These are phyloP conservation scores for Aureobasidium sp. DNA, from an alignment of 2,329 filamentous ascomycete species.

Conservation along the genomic window DNA sequence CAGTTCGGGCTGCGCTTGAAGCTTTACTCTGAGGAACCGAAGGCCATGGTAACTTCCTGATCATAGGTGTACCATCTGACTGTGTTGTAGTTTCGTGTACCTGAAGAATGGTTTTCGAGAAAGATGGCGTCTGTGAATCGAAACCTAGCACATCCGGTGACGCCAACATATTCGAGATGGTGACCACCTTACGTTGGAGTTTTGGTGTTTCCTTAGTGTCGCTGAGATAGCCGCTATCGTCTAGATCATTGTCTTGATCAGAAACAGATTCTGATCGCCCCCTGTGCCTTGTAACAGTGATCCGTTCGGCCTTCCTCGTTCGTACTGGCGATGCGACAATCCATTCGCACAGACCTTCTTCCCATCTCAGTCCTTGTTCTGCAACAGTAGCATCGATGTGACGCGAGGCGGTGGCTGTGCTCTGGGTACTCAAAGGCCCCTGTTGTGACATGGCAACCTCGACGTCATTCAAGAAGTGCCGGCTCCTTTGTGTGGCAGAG, in stretches of 20 bases:
- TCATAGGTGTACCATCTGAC: too few relatives aligned
- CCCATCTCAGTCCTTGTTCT: slow-evolving; percentile 29
- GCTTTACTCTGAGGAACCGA: not conserved
- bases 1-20: not conserved
- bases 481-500: slow-evolving; percentile 20
- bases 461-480: slow-evolving; percentile 23
- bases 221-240: slow-evolving; percentile 10
- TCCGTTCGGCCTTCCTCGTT: not conserved
- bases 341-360: slow-evolving; percentile 39
- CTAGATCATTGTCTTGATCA: not conserved
- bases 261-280: not conserved
- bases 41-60: not conserved
- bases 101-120: too few relatives aligned
- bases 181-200: not conserved
- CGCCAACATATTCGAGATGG: not conserved
- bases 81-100: not conserved
- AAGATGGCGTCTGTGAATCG: not conserved
- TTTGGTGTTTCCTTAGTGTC: not conserved
- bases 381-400: not conserved
- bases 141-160: slow-evolving; percentile 7
- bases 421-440: slow-evolving; percentile 21
- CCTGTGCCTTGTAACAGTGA: not conserved
- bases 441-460: slow-evolving; percentile 25
- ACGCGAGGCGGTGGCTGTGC: slow-evolving; percentile 13
- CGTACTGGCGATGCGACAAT: slow-evolving; percentile 32